A percentile compares a stretch with the other conserved stretches of the same genome.
These are phyloP conservation scores for Ogataea angusta DNA, from an alignment of 805 yeast species.

Conservation along the genomic window DNA sequence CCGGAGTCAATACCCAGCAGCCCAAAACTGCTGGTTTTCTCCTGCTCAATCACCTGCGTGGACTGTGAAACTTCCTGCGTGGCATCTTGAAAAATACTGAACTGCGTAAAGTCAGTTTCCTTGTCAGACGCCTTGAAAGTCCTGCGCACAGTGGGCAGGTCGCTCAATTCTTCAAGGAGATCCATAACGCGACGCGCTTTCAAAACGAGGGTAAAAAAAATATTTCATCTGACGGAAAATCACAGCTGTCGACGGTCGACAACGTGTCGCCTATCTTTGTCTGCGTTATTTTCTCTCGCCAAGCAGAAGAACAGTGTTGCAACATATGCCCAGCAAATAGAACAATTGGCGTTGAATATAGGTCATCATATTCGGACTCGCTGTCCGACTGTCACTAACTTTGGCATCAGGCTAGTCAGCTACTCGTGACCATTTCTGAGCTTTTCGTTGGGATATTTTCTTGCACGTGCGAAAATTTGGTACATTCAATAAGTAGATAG, in stretches of 20 bases:
- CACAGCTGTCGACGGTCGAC: conserved; percentile 1
- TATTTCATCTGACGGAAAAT: too few relatives aligned
- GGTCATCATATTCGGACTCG: too few relatives aligned
- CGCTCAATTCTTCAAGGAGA: conserved; percentile 20
- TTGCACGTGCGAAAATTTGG: conserved; percentile 2
- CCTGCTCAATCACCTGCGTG: conserved; percentile 1
- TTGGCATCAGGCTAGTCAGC: too few relatives aligned
- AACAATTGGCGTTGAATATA: too few relatives aligned
- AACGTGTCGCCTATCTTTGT: background rate
- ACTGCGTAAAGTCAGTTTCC: conserved; percentile 3
- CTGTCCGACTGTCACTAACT: too few relatives aligned
- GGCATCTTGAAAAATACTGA: conserved; percentile 6
- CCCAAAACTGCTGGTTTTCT: conserved; percentile 5
- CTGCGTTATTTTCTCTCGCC: too few relatives aligned
- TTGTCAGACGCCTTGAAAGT: conserved; percentile 8
- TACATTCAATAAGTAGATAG: background rate
- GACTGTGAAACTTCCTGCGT: background rate
- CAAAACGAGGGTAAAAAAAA: too few relatives aligned
- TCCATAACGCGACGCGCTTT: conserved; percentile 20
- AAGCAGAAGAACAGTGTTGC: too few relatives aligned
- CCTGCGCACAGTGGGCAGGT: conserved; percentile 11
- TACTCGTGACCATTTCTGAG: background rate
- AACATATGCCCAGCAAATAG: too few relatives aligned
- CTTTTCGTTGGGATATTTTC: background rate
- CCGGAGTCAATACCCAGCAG: conserved; percentile 17